Evolutionary conservation across 2,329 filamentous ascomycete genomes (phyloP).

Genomic region (Plenodomus tracheiphilus): DNA sequence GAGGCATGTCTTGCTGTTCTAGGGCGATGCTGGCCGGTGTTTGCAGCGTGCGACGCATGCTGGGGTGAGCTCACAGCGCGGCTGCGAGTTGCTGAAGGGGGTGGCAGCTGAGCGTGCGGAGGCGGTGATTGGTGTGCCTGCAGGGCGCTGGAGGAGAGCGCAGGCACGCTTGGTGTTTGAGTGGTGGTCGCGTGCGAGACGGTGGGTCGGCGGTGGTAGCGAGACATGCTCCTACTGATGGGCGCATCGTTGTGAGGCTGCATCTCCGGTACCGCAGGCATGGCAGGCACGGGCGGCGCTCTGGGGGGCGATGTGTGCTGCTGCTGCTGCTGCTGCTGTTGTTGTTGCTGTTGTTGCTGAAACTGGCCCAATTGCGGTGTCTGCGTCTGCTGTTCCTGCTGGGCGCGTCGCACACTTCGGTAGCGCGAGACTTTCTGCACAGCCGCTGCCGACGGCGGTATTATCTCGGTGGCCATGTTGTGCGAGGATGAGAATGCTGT

Average conservation of each 20-base stretch:
- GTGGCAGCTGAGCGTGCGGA: slow-evolving; percentile 3
- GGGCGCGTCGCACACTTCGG: slow-evolving; percentile 57
- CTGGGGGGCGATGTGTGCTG: not conserved
- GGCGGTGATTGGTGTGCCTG: slow-evolving; percentile 8
- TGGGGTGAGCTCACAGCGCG: slow-evolving; percentile 36
- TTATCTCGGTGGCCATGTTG: slow-evolving; percentile 40
- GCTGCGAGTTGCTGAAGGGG: slow-evolving; percentile 23
- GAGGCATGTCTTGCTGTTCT: slow-evolving; percentile 27
- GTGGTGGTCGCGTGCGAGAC: slow-evolving; percentile 31
- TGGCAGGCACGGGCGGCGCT: slow-evolving; percentile 20
- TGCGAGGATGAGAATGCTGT: slow-evolving; percentile 23
- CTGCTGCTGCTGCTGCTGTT: slow-evolving; percentile 7
- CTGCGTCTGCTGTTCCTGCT: slow-evolving; percentile 40
- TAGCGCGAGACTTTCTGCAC: slow-evolving; percentile 60
- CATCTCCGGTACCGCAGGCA: slow-evolving; percentile 30
- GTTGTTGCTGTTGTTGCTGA: slow-evolving; percentile 3
- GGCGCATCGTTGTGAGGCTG: slow-evolving; percentile 22
- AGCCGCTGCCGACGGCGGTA: slow-evolving; percentile 24
- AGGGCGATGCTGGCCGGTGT: slow-evolving; percentile 30
- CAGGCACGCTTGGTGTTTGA: slow-evolving; percentile 14
- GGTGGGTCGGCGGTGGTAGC: slow-evolving; percentile 44
- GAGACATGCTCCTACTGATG: slow-evolving; percentile 46
- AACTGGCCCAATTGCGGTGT: slow-evolving; percentile 3
- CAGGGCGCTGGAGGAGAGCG: slow-evolving; percentile 28
- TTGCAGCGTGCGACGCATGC: slow-evolving; percentile 18